Conservation (phyloP, 805 yeast species). For the Myxozyma neotropica region DNA sequence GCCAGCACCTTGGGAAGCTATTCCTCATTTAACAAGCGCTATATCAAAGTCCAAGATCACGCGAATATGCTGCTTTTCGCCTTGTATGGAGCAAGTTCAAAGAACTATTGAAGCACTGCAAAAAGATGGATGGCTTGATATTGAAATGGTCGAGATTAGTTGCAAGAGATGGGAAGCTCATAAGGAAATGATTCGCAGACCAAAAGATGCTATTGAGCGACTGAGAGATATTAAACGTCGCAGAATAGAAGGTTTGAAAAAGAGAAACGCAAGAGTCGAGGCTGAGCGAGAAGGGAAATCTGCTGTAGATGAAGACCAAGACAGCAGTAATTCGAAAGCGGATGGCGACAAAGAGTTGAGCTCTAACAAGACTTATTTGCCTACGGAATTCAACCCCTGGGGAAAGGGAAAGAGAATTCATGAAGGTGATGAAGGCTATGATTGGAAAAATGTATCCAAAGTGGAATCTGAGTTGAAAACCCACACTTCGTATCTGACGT, state of each 20-base stretch:
- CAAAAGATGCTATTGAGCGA: conserved; percentile 78
- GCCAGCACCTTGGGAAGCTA: conserved; percentile 97
- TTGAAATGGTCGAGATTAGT: conserved; percentile 90
- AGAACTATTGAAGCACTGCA: conserved; percentile 78
- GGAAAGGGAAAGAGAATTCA: conserved; percentile 82
- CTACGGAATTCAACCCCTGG: conserved; percentile 59
- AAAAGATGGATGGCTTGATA: conserved; percentile 74
- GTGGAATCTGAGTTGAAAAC: conserved; percentile 84
- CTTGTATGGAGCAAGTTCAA: conserved; percentile 96
- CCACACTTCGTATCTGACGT: conserved; percentile 91
- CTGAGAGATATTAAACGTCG: conserved; percentile 77
- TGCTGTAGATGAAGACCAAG: conserved; percentile 34
- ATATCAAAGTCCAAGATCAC: conserved; percentile 57
- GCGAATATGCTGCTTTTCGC: conserved; percentile 91
- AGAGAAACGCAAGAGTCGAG: conserved; percentile 37
- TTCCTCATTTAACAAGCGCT: conserved; percentile 68
- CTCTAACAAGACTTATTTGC: too few species aligned
- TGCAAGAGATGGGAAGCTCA: conserved; percentile 88
- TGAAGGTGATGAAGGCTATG: conserved; percentile 81
- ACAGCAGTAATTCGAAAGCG: conserved; percentile 8
- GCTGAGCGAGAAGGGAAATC: conserved; percentile 9
- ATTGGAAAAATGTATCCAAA: conserved; percentile 85
- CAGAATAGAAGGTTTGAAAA: conserved; percentile 53
- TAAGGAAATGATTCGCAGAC: conserved; percentile 78
- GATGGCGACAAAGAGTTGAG: too few species aligned